Evolutionary conservation across 2,329 filamentous ascomycete species (phyloP).

Genomic region (Alternaria gaisen): DNA sequence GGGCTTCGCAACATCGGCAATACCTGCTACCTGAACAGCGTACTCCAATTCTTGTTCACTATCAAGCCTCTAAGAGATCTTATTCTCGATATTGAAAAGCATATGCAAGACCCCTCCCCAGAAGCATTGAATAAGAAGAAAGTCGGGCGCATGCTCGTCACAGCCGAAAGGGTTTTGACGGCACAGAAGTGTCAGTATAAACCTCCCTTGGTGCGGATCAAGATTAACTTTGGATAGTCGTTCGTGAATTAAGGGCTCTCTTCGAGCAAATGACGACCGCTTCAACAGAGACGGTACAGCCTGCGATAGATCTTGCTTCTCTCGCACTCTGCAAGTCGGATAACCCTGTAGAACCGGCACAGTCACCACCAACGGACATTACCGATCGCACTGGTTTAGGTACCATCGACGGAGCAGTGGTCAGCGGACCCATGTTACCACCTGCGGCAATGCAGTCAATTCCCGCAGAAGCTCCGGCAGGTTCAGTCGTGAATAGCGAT

Average conservation of each 20-base stretch:
- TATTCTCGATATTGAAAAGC: slow-evolving; percentile 76
- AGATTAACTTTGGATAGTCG: slow-evolving; percentile 63
- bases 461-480: neutral
- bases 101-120: slow-evolving; percentile 73
- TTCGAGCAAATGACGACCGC: slow-evolving; percentile 76
- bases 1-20: slow-evolving; percentile 95
- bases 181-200: slow-evolving; percentile 75
- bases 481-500: slow-evolving; percentile 4
- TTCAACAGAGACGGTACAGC: slow-evolving; percentile 69
- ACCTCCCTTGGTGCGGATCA: slow-evolving; percentile 48
- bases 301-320: slow-evolving; percentile 79
- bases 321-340: slow-evolving; percentile 74
- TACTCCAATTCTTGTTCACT: slow-evolving; percentile 94
- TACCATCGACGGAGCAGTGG: slow-evolving; percentile 55
- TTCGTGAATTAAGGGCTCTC: slow-evolving; percentile 74
- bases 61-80: slow-evolving; percentile 82
- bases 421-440: slow-evolving; percentile 58
- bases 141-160: slow-evolving; percentile 77
- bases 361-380: slow-evolving; percentile 57
- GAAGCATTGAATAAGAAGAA: slow-evolving; percentile 71
- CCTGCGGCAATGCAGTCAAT: slow-evolving; percentile 26
- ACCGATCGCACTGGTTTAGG: slow-evolving; percentile 51
- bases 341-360: slow-evolving; percentile 43
- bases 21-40: slow-evolving; percentile 96
- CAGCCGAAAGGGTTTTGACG: slow-evolving; percentile 64